A percentile compares a stretch with the other conserved stretches of the same genome.
Conservation (phyloP, 257 asterid species). For the Penstemon davidsonii region DNA sequence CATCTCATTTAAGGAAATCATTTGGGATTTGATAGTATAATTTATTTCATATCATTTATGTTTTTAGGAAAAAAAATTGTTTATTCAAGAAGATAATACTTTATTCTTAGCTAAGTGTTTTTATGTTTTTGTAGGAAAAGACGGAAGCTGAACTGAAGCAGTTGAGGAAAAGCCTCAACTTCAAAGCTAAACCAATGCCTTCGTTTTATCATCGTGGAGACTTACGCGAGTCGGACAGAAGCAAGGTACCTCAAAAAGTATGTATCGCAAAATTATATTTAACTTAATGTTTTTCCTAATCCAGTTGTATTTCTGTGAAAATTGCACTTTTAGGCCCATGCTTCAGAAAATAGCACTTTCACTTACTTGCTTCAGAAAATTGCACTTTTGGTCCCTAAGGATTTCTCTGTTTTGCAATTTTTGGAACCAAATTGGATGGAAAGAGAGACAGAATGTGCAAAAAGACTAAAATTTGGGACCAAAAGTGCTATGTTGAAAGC, state of each 20-base stretch:
- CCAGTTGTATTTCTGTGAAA: not conserved
- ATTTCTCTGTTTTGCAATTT: too few species aligned
- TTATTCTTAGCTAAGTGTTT: constrained; percentile 3
- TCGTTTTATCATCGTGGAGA: constrained; percentile 52
- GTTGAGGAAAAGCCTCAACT: constrained; percentile 57
- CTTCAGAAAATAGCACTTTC: too few species aligned
- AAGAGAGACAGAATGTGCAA: too few species aligned
- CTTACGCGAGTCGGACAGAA: constrained; percentile 35
- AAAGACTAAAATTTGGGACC: too few species aligned
- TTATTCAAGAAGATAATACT: not conserved
- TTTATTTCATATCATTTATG: not conserved
- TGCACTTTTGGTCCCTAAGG: too few species aligned
- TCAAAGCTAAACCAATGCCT: constrained; percentile 81
- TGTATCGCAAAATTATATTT: not conserved
- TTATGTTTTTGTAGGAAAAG: constrained; percentile 49
- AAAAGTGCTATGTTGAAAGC: too few species aligned
- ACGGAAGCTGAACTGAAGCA: constrained; percentile 56
- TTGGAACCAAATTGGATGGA: too few species aligned
- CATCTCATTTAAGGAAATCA: not conserved
- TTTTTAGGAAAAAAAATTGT: not conserved
- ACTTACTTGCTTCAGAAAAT: too few species aligned
- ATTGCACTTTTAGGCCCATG: not conserved
- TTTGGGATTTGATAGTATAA: not conserved
- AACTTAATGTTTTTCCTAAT: not conserved
- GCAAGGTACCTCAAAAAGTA: constrained; percentile 44